Evolutionary conservation across 2,329 filamentous ascomycete genomes (phyloP).

Genomic region (Sarocladium brachiariae): DNA sequence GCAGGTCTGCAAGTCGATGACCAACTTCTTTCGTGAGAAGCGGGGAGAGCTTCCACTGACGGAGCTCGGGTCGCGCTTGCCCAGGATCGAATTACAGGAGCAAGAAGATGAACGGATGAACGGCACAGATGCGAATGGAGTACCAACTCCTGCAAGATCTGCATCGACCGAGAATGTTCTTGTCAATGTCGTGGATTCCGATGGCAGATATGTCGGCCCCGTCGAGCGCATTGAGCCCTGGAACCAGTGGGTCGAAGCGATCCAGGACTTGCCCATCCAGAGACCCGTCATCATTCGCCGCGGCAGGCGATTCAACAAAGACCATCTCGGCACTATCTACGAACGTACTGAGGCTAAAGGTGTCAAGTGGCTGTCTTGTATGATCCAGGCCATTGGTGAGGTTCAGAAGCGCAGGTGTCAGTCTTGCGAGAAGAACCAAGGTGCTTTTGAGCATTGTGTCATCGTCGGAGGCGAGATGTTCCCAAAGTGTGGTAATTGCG

Average conservation of each 20-base stretch:
- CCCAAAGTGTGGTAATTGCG: conserved; percentile 43
- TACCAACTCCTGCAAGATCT: background rate
- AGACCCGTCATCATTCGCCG: conserved; percentile 34
- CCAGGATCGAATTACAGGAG: conserved; percentile 10
- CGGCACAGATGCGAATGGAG: background rate
- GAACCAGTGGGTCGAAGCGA: conserved; percentile 33
- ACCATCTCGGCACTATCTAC: conserved; percentile 33
- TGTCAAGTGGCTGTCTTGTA: conserved; percentile 40
- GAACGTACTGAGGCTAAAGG: conserved; percentile 34
- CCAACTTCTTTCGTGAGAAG: conserved; percentile 26
- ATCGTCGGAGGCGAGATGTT: conserved; percentile 34
- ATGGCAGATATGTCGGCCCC: conserved; percentile 31
- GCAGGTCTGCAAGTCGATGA: conserved; percentile 24
- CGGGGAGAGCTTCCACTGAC: conserved; percentile 17
- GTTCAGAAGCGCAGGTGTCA: conserved; percentile 32
- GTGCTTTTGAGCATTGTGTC: conserved; percentile 39
- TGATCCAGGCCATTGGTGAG: conserved; percentile 43
- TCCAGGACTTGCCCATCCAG: conserved; percentile 30
- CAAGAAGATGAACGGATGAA: background rate
- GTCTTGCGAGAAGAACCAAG: conserved; percentile 34
- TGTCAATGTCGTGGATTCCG: conserved; percentile 29
- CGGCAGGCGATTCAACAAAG: conserved; percentile 32
- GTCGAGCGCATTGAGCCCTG: conserved; percentile 29
- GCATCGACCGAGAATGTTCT: conserved; percentile 14
- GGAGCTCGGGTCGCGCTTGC: conserved; percentile 14